These are phyloP conservation scores for Rosa hybrid DNA, from an alignment of 331 rosid species.

Conservation along the genomic window DNA sequence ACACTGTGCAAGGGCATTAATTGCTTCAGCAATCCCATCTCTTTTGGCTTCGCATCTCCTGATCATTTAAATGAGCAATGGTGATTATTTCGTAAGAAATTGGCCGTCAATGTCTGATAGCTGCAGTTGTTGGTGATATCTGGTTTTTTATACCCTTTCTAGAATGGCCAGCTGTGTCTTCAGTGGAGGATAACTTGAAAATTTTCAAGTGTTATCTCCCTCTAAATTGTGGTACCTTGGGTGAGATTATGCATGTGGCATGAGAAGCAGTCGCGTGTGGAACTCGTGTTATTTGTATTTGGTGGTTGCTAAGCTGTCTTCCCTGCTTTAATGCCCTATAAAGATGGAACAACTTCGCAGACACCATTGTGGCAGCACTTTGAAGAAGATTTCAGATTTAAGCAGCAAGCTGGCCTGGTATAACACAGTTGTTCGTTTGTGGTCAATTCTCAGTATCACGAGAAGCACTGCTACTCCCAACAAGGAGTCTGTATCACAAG, in stretches of 20 bases:
- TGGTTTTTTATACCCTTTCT: not conserved
- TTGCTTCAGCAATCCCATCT: not conserved
- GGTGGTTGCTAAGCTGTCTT: slow-evolving; percentile 9
- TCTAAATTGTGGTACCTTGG: not conserved
- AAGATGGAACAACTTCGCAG: not conserved
- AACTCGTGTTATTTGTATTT: not conserved
- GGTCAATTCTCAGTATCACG: not conserved
- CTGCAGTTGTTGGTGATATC: not conserved
- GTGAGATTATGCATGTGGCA: not conserved
- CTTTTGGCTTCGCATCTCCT: not conserved
- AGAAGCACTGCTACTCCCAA: not conserved
- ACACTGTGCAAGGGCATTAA: not conserved
- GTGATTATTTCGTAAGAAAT: not conserved
- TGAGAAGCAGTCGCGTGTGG: not conserved
- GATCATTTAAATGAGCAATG: not conserved
- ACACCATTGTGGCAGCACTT: not conserved
- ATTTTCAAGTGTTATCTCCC: not conserved
- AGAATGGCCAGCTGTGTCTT: not conserved
- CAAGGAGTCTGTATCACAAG: not conserved
- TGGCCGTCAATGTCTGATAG: not conserved
- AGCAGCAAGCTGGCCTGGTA: not conserved
- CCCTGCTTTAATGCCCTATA: not conserved
- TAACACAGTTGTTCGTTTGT: not conserved
- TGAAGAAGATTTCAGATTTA: not conserved
- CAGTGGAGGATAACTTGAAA: not conserved